A percentile compares a stretch with the other conserved stretches of the same genome.
phyloP scores from a whole-genome alignment of 2,329 filamentous ascomycete species.

The Penicillium decumbens region DNA sequence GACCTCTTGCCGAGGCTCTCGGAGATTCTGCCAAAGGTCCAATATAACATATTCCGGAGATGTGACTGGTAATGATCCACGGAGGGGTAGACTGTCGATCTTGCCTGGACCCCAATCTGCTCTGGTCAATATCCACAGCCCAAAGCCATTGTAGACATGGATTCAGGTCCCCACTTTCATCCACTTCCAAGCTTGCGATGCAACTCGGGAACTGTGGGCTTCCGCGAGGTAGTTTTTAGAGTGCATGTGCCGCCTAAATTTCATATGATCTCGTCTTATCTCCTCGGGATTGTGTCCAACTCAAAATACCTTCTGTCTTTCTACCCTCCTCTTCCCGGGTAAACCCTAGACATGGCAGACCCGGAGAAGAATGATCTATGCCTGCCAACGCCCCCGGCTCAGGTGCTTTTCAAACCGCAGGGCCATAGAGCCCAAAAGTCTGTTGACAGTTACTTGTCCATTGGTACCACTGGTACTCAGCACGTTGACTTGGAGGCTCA shows the following conservation, averaged over 20 bases:
- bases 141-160: constrained; percentile 3
- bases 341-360: constrained; percentile 11
- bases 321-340: background rate
- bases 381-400: constrained; percentile 6
- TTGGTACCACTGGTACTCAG: background rate
- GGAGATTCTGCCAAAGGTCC: background rate
- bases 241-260: background rate
- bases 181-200: background rate
- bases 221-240: background rate
- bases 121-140: constrained; percentile 6
- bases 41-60: background rate
- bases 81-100: constrained; percentile 5
- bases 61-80: background rate
- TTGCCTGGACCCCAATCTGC: constrained; percentile 5
- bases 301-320: background rate
- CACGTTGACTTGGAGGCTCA: constrained; percentile 13
- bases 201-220: constrained; percentile 6
- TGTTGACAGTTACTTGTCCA: background rate
- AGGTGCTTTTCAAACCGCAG: constrained; percentile 3
- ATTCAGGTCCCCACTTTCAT: background rate
- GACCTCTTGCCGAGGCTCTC: background rate
- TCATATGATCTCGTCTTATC: background rate
- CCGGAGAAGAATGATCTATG: constrained; percentile 9
- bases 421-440: constrained; percentile 2
- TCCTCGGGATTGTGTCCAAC: background rate